Base-by-base conservation (phyloP, 2,329 filamentous ascomycete genomes). In the Colletotrichum orbiculare region DNA sequence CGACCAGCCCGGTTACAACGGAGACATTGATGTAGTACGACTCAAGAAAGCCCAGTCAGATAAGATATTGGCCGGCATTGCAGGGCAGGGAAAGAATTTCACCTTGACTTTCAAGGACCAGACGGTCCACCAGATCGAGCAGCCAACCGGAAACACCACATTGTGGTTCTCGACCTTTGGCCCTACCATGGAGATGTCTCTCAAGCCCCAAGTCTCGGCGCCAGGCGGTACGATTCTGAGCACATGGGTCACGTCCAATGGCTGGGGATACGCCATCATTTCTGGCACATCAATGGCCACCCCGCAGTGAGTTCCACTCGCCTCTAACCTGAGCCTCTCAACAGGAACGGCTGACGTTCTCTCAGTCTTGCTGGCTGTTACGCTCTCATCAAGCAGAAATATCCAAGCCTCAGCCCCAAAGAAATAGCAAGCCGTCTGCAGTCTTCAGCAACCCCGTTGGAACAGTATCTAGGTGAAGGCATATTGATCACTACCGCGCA, bases 261-360 rank as follows among this genome's bases (percentile, higher is more conserved):
- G 56, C 11, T 61, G 55, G 56, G 57, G 62, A 17, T 65, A 65
- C 33, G 62, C 56, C 8, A 53, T 65, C 38, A 65, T 65, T 12
- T 65, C 62, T n/a, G 50, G 56, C 10, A 65, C 62, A 10, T 65
- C 62, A 6, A 65, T 65, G 62, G 55, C 62, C 5, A 61, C 62
- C 15, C 15, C 2, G 15, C 15, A 17, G 15, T 17, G 15, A 17
- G 15, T 17, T 17, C 15, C 15, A 17, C 15, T 17, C 15, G 15
- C 15, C 15, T 17, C 15, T 17, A 17, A 17, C 15, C 15, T 17
- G 15, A 17, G 15, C 15, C 15, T 17, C 15, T 17, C 15, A 17
- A 17, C 15, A 17, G 15, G 15, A 17, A 2, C 15, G 15, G 15
- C 15, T 17, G 15, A 17, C 15, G 15, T 17, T 17, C 15, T 17